Percentiles rank a stretch among this genome's conserved stretches.
Conservation (phyloP, 495 filamentous ascomycete genomes). For the Xylaria bambusicola region DNA sequence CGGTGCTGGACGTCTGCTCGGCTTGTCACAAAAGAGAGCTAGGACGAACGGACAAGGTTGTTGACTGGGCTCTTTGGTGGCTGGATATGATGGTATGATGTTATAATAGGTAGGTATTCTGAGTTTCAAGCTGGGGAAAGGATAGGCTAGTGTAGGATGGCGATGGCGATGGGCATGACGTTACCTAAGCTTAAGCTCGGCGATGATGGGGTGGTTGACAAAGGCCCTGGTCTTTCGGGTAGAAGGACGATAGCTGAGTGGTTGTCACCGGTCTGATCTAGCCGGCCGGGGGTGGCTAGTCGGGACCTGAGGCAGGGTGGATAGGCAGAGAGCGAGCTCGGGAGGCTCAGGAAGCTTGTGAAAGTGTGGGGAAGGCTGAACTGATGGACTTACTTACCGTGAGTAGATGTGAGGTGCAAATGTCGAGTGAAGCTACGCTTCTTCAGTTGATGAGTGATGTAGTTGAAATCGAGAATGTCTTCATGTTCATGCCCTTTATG, state of each 20-base stretch:
- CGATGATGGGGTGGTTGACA: conserved; percentile 21
- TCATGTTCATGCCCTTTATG: too few species aligned
- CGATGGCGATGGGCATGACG: neutral
- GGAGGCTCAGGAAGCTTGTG: conserved; percentile 41
- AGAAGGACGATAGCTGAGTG: conserved; percentile 36
- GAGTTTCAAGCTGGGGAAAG: neutral
- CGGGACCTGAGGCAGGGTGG: conserved; percentile 7
- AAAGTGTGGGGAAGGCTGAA: conserved; percentile 36
- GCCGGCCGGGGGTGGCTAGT: conserved; percentile 23
- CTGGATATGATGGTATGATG: conserved; percentile 13
- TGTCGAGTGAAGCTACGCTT: too few species aligned
- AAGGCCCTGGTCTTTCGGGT: conserved; percentile 26
- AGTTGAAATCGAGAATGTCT: too few species aligned
- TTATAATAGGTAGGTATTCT: too few species aligned
- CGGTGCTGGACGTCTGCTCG: conserved; percentile 14
- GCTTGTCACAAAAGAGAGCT: conserved; percentile 8
- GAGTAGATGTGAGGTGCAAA: neutral
- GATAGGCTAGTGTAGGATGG: conserved; percentile 1
- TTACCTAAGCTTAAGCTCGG: conserved; percentile 19
- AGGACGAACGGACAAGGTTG: conserved; percentile 14
- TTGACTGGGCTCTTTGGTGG: neutral
- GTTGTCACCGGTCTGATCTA: conserved; percentile 31
- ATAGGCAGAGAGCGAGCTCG: conserved; percentile 22
- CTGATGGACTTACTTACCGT: neutral
- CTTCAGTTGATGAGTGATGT: too few species aligned